Evolutionary conservation across 805 yeast genomes (phyloP), one percentile per base, ranked within the genome.

Genomic region (Wickerhamomyces xylosicus): DNA sequence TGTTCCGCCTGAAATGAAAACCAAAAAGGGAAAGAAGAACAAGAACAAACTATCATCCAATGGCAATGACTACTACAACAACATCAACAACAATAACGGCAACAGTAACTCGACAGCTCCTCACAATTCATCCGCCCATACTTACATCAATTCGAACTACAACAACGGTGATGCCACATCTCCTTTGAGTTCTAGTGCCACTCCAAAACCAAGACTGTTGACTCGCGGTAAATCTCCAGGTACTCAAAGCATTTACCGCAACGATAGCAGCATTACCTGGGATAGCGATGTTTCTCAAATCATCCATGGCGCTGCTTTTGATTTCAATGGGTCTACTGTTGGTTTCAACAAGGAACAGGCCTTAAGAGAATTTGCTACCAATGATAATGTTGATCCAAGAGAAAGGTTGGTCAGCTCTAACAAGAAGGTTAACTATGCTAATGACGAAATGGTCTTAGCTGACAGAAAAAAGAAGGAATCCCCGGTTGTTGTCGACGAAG

Each of bases 301-400:
- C 55, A 67, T 74, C 47, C 45, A 59, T 16, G 56, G 67, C 39
- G 69, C 65, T 18, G 96, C 86, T 46, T 89, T 89, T 59, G 96
- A 89, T 57, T 89, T 89, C 58, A 85, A 76, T 40, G 79, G 85
- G 13, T 85, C 83, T 53, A 67, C 89, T 45, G 79, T 79, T 19
- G 76, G 78, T 66, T 89, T 89, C 52, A 92, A 89, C 57, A 89
- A 89, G 57, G 64, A 69, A 42, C 67, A 78, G 5, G 90, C 87
- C 3, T 82, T 89, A 57, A 83, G 81, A 36, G 86, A 85, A 53
- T 71, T 89, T 51, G 76, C 75, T 37, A 68, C 68, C 44, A 62
- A 66, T 39, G 96, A 87, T 53, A 69, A 65, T 16, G 66, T 75
- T 15, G 74, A 69, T 31, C 79, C 80, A 2, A 63, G 68, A 13